phyloP scores from a whole-genome alignment of 73 alveolate genomes.

The Urostyla sp. region DNA sequence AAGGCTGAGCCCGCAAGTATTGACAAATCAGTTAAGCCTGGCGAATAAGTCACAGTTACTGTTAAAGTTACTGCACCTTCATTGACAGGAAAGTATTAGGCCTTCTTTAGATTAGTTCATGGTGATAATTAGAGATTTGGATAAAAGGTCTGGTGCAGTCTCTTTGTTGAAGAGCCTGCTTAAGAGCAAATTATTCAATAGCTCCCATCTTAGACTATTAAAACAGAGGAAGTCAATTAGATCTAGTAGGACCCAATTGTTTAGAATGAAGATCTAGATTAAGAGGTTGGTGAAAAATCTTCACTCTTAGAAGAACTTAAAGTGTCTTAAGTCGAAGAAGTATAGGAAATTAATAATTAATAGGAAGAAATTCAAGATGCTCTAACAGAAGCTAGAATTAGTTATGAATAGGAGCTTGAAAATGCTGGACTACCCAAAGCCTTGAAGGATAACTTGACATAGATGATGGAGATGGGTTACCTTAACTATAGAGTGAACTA shows the following conservation, averaged over 20 bases:
- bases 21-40: conserved; percentile 55
- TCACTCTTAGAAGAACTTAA: too few relatives aligned
- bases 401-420: conserved; percentile 1
- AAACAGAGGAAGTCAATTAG: too few relatives aligned
- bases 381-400: not conserved
- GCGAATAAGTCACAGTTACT: conserved; percentile 37
- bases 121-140: conserved; percentile 58
- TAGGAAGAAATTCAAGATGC: conserved; percentile 2
- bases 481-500: conserved; percentile 32
- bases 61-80: conserved; percentile 55
- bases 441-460: not conserved
- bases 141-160: conserved; percentile 60
- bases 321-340: not conserved
- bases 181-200: too few relatives aligned
- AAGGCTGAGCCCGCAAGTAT: conserved; percentile 4
- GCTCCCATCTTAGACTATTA: too few relatives aligned
- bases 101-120: conserved; percentile 60
- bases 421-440: not conserved
- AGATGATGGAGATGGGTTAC: conserved; percentile 55
- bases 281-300: too few relatives aligned
- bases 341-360: not conserved
- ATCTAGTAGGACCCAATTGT: too few relatives aligned
- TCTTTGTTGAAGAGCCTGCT: conserved; percentile 27
- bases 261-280: too few relatives aligned
- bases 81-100: conserved; percentile 32